Percentiles rank a stretch among this genome's conserved stretches.
phyloP scores from a whole-genome alignment of 768 basidiomycete genomes.

The Naganishia kalamii region DNA sequence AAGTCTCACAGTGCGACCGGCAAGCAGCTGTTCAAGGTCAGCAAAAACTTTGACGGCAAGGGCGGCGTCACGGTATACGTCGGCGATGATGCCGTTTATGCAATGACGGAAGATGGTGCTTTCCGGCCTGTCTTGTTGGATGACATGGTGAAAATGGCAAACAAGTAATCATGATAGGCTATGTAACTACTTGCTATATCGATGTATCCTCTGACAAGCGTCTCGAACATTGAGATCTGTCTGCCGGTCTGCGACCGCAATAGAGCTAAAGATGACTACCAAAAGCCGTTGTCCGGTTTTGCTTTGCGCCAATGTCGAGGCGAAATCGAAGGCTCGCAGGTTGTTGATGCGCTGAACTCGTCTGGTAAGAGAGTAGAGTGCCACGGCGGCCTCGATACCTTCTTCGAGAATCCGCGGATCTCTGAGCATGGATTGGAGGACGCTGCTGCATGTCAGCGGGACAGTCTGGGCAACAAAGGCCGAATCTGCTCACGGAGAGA shows the following conservation, averaged over 20 bases:
- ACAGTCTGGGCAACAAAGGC: not conserved
- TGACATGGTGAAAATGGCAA: conserved; percentile 64
- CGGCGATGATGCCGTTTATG: conserved; percentile 90
- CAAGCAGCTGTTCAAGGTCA: conserved; percentile 82
- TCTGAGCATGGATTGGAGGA: not conserved
- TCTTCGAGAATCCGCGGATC: not conserved
- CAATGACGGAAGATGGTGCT: conserved; percentile 52
- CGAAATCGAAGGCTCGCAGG: not conserved
- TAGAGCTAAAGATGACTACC: not conserved
- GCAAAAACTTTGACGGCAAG: conserved; percentile 68
- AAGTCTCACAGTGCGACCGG: conserved; percentile 75
- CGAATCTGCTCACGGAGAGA: not conserved
- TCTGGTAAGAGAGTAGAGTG: not conserved
- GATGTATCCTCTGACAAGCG: not conserved
- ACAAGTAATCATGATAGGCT: not conserved
- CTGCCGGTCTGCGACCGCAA: not conserved
- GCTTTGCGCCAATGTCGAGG: not conserved
- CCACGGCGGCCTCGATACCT: not conserved
- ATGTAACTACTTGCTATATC: not conserved
- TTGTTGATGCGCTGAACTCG: not conserved
- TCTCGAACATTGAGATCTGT: not conserved
- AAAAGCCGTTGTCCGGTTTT: not conserved
- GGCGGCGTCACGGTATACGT: conserved; percentile 85
- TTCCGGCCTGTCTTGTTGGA: conserved; percentile 75
- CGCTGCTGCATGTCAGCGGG: not conserved